Conservation (phyloP, 78 protist genomes). For the Polysphondylium violaceum region DNA sequence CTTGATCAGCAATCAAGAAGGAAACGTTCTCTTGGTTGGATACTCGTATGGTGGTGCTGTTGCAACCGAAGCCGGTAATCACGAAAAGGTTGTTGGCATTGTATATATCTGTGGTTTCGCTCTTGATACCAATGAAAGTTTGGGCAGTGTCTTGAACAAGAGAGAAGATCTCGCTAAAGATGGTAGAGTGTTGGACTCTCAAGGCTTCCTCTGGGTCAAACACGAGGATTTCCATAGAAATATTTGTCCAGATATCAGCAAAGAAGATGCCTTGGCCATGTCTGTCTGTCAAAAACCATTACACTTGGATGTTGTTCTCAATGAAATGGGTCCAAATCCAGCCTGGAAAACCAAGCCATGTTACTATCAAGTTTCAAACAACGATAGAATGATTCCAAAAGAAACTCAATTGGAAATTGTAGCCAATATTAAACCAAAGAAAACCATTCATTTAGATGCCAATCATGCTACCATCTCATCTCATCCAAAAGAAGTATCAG, state of each 20-base stretch:
- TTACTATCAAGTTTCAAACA: slow-evolving; percentile 20
- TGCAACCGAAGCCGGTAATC: slow-evolving; percentile 5
- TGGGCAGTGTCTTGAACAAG: slow-evolving; percentile 7
- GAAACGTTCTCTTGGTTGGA: slow-evolving; percentile 52
- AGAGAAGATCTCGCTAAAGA: slow-evolving; percentile 9
- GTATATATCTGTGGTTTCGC: slow-evolving; percentile 30
- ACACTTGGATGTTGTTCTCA: background rate
- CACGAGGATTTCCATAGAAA: background rate
- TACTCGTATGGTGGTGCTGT: slow-evolving; percentile 57
- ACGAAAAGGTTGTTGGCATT: slow-evolving; percentile 37
- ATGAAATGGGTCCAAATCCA: background rate
- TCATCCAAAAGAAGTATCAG: slow-evolving; percentile 36
- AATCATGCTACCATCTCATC: slow-evolving; percentile 34
- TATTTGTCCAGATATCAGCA: slow-evolving; percentile 3
- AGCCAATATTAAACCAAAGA: slow-evolving; percentile 26
- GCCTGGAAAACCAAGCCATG: slow-evolving; percentile 66
- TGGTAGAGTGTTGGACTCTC: background rate
- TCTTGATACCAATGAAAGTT: slow-evolving; percentile 25
- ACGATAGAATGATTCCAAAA: slow-evolving; percentile 22
- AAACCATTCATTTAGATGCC: slow-evolving; percentile 9
- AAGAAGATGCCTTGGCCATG: slow-evolving; percentile 20
- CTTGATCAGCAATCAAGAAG: slow-evolving; percentile 20
- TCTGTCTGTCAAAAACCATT: slow-evolving; percentile 41
- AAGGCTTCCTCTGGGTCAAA: slow-evolving; percentile 28
- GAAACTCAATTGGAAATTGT: slow-evolving; percentile 30